Evolutionary conservation across 768 basidiomycete species (phyloP).

Genomic region (Boletus speciosus): DNA sequence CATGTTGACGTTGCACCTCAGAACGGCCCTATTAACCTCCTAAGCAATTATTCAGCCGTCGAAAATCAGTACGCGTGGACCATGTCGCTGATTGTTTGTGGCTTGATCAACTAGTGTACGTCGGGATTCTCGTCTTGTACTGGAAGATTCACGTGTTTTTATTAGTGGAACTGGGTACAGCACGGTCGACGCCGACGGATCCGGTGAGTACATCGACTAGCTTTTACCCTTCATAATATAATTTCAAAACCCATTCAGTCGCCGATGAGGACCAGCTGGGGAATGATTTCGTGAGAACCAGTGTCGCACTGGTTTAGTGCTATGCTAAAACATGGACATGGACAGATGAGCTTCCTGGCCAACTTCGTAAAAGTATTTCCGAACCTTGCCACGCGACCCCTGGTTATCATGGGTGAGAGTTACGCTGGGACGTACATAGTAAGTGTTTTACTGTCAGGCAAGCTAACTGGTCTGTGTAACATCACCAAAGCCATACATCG

Average conservation of each 20-base stretch:
- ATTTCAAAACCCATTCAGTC: no score
- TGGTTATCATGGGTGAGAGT: conserved; percentile 68
- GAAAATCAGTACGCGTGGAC: conserved; percentile 57
- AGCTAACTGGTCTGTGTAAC: background rate
- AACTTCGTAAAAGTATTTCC: conserved; percentile 77
- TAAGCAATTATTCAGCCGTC: conserved; percentile 43
- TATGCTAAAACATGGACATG: background rate
- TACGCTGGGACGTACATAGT: conserved; percentile 72
- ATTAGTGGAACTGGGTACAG: no score
- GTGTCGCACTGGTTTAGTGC: no score
- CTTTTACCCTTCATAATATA: no score
- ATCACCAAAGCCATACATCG: conserved; percentile 63
- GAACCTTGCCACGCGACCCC: conserved; percentile 58
- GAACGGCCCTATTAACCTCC: conserved; percentile 67
- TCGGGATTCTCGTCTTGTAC: no score
- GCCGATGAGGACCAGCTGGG: no score
- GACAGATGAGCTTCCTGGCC: conserved; percentile 62
- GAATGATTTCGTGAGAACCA: no score
- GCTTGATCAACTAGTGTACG: no score
- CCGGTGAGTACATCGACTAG: no score
- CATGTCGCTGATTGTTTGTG: conserved; percentile 41
- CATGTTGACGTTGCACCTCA: conserved; percentile 18
- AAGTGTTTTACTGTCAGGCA: conserved; percentile 33
- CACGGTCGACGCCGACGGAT: no score
- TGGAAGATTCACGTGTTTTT: no score